Evolutionary conservation across 83 land plant genomes (phyloP).

Genomic region (Thuja plicata): DNA sequence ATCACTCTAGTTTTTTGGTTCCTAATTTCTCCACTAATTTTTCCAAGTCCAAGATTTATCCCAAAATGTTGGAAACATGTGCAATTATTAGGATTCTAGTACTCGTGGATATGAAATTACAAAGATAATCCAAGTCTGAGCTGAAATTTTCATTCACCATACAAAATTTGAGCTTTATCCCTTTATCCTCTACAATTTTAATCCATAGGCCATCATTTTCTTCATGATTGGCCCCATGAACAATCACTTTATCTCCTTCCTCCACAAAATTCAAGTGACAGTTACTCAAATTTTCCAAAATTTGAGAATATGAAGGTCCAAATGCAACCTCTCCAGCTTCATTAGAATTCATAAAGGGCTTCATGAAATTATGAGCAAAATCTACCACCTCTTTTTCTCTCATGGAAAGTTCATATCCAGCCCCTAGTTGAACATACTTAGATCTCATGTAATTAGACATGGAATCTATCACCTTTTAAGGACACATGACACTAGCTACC

Average conservation of each 20-base stretch:
- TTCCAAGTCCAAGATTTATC: too few species aligned
- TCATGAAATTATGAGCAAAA: conserved; percentile 22
- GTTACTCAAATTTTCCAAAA: conserved; percentile 9
- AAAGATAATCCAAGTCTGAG: too few species aligned
- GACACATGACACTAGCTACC: conserved; percentile 17
- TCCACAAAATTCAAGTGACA: conserved; percentile 11
- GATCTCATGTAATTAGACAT: conserved; percentile 25
- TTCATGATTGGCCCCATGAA: not conserved
- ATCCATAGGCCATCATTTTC: too few species aligned
- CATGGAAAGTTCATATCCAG: conserved; percentile 19
- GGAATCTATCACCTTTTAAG: conserved; percentile 27
- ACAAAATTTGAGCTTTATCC: too few species aligned
- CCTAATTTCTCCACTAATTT: too few species aligned
- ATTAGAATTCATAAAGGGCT: conserved; percentile 17
- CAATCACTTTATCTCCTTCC: conserved; percentile 28
- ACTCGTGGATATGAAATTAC: too few species aligned
- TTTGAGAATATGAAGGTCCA: conserved; percentile 27
- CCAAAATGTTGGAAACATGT: too few species aligned
- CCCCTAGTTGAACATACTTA: conserved; percentile 20
- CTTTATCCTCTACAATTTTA: too few species aligned
- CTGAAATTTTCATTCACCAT: too few species aligned
- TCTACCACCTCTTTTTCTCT: conserved; percentile 8
- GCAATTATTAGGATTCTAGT: too few species aligned
- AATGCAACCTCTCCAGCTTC: conserved; percentile 22
- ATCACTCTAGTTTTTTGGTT: too few species aligned